phyloP scores from a whole-genome alignment of 257 asterid genomes.

The Rubia yunnanensis region DNA sequence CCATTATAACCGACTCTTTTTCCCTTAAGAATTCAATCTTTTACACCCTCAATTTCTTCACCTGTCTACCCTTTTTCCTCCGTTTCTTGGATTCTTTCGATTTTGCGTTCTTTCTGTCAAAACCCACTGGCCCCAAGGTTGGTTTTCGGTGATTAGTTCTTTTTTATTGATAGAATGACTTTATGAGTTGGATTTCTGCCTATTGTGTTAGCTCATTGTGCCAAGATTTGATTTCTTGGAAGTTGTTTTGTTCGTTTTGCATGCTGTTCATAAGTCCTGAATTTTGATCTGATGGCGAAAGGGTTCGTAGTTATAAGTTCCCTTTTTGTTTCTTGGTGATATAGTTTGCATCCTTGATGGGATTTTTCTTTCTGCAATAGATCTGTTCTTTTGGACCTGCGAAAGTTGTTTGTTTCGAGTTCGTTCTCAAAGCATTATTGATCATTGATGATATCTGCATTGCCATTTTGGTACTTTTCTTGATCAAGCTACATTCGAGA shows the following conservation, averaged over 20 bases:
- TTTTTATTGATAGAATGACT: neutral
- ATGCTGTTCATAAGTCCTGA: neutral
- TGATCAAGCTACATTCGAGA: neutral
- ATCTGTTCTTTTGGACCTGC: neutral
- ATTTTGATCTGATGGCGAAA: neutral
- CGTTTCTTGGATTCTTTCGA: neutral
- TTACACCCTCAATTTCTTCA: neutral
- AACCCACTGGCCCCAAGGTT: slow-evolving; percentile 1
- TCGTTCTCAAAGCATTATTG: neutral
- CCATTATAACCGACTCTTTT: neutral
- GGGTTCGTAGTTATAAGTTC: neutral
- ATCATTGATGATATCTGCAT: neutral
- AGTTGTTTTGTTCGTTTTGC: neutral
- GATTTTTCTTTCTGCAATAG: neutral
- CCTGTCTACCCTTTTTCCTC: too few relatives aligned
- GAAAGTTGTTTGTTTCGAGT: neutral
- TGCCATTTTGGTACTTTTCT: neutral
- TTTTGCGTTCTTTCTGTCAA: neutral
- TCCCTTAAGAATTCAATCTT: neutral
- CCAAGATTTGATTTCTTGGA: neutral
- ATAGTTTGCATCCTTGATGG: neutral
- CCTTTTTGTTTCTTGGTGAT: neutral
- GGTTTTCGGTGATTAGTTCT: neutral
- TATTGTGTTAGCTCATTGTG: neutral
- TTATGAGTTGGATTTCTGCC: neutral